Conservation (phyloP, 2,329 filamentous ascomycete genomes). For the Davidsoniella virescens region DNA sequence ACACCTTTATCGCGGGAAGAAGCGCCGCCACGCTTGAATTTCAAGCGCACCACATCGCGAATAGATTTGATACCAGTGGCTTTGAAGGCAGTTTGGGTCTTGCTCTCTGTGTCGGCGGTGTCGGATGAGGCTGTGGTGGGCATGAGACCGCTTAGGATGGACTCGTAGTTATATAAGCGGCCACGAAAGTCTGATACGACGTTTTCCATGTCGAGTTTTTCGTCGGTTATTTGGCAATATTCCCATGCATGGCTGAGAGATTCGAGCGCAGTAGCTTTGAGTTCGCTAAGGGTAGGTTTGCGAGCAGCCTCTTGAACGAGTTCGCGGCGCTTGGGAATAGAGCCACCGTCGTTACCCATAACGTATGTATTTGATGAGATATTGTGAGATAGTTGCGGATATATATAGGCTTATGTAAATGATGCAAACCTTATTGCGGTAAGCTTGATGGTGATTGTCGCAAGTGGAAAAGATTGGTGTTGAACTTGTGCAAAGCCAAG, state of each 20-base stretch:
- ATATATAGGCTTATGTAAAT: neutral
- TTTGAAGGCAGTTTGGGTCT: slow-evolving; percentile 24
- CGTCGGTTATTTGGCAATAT: slow-evolving; percentile 72
- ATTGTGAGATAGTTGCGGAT: neutral
- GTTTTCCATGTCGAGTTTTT: slow-evolving; percentile 49
- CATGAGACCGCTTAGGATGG: slow-evolving; percentile 50
- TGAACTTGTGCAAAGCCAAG: neutral
- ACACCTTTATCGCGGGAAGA: slow-evolving; percentile 25
- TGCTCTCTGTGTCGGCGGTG: slow-evolving; percentile 31
- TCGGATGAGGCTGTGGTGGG: slow-evolving; percentile 27
- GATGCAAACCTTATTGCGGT: neutral
- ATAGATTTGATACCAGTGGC: slow-evolving; percentile 55
- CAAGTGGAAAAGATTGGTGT: neutral
- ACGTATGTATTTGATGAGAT: slow-evolving; percentile 11
- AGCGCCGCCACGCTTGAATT: slow-evolving; percentile 39
- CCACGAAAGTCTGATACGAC: slow-evolving; percentile 76
- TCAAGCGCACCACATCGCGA: slow-evolving; percentile 74
- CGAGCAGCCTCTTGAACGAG: slow-evolving; percentile 88
- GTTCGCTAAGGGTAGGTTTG: slow-evolving; percentile 62
- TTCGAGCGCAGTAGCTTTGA: slow-evolving; percentile 78
- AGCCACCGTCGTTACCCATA: slow-evolving; percentile 97
- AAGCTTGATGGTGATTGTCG: neutral
- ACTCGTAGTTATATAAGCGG: slow-evolving; percentile 87
- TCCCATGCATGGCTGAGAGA: slow-evolving; percentile 76
- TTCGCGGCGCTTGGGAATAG: slow-evolving; percentile 87